phyloP scores from a whole-genome alignment of 179 eudicot species.

The Heliamphora ciliata region DNA sequence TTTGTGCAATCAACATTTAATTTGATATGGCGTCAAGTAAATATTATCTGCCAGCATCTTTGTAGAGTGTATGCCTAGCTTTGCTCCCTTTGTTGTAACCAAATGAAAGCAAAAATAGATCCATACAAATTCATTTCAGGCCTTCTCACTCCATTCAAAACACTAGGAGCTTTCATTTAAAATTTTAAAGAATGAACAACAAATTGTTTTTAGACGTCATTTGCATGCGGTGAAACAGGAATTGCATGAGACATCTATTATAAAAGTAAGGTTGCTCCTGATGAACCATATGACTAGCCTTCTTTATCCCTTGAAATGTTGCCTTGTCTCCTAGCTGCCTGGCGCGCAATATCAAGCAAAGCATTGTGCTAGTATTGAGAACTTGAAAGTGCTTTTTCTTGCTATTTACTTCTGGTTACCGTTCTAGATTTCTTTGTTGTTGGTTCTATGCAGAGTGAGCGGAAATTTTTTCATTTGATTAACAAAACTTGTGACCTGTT shows the following conservation, averaged over 20 bases:
- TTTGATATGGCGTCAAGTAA: not conserved
- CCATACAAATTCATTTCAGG: not conserved
- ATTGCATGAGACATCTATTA: slow-evolving; percentile 57
- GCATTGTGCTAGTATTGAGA: too few relatives aligned
- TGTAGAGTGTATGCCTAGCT: not conserved
- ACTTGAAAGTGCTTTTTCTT: too few relatives aligned
- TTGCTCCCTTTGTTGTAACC: slow-evolving; percentile 5
- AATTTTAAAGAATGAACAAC: not conserved
- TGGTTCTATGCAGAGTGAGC: too few relatives aligned
- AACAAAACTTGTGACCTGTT: too few relatives aligned
- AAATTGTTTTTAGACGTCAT: slow-evolving; percentile 3
- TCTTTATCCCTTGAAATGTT: slow-evolving; percentile 57
- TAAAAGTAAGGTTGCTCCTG: slow-evolving; percentile 70
- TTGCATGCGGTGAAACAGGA: slow-evolving; percentile 41
- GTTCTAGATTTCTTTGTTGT: too few relatives aligned
- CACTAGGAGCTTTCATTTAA: not conserved
- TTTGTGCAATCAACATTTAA: not conserved
- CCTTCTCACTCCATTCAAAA: not conserved
- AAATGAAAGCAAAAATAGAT: not conserved
- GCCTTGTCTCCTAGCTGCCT: slow-evolving; percentile 71
- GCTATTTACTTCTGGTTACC: too few relatives aligned
- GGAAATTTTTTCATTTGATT: too few relatives aligned
- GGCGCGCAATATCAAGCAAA: not conserved
- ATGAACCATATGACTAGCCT: slow-evolving; percentile 84
- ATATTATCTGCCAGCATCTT: not conserved